Evolutionary conservation across 2,329 filamentous ascomycete genomes (phyloP).

Genomic region (Alternaria sp.): DNA sequence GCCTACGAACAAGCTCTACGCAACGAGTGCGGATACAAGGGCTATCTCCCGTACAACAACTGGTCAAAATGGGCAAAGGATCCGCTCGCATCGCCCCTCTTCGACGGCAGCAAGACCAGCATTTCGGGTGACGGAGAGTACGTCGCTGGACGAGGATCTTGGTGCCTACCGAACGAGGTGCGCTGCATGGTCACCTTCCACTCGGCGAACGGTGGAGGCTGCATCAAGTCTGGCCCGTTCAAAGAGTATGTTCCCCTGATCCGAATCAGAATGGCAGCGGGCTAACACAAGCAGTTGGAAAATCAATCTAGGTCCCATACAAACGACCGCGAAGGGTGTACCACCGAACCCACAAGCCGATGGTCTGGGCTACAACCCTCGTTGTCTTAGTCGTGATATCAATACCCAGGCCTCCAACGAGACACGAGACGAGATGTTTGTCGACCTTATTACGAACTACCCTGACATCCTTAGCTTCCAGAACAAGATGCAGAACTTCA

Average conservation of each 20-base stretch:
- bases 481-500: background rate
- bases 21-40: background rate
- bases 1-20: too few relatives aligned
- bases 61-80: background rate
- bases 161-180: background rate
- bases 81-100: background rate
- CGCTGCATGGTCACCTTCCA: background rate
- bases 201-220: background rate
- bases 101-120: background rate
- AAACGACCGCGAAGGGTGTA: background rate
- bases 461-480: background rate
- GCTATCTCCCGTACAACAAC: background rate
- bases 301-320: background rate
- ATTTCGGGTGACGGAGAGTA: background rate
- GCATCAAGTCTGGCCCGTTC: background rate
- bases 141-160: background rate
- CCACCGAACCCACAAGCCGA: background rate
- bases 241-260: background rate
- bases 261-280: background rate
- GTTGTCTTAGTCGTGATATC: background rate
- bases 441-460: background rate
- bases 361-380: background rate
- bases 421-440: background rate
- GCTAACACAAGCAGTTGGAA: background rate
- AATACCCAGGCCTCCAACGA: background rate